Evolutionary conservation across 352 stramenopile genomes (phyloP).

Genomic region (Phytophthora niederhauseri): DNA sequence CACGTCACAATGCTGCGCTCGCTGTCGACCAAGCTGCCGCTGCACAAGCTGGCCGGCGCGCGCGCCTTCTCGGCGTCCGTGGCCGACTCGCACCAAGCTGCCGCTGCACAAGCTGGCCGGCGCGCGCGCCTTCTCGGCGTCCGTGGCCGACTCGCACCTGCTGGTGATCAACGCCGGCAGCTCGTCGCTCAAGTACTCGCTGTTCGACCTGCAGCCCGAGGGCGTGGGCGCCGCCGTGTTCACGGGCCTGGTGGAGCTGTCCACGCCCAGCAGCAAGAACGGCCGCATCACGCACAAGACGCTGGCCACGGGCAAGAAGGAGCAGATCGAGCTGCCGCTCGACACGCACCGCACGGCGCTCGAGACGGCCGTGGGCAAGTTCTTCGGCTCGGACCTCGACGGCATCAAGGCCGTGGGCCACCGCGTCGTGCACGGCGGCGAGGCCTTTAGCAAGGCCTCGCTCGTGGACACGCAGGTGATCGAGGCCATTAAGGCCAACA

Average conservation of each 20-base stretch:
- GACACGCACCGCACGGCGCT: slow-evolving; percentile 65
- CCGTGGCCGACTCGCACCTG: slow-evolving; percentile 39
- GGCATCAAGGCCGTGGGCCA: slow-evolving; percentile 84
- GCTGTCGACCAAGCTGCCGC: slow-evolving; percentile 25
- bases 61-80: slow-evolving; percentile 38
- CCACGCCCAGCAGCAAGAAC: slow-evolving; percentile 58
- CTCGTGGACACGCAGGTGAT: slow-evolving; percentile 60
- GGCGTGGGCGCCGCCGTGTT: slow-evolving; percentile 66
- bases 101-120: slow-evolving; percentile 11
- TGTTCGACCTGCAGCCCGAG: slow-evolving; percentile 55
- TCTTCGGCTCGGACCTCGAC: slow-evolving; percentile 58
- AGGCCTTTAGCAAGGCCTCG: slow-evolving; percentile 68
- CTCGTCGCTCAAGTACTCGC: slow-evolving; percentile 89
- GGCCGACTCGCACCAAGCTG: slow-evolving; percentile 21
- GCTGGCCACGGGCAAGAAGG: slow-evolving; percentile 51
- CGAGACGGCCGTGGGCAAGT: slow-evolving; percentile 61
- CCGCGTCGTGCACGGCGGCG: slow-evolving; percentile 89
- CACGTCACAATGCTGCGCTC: slow-evolving; percentile 28
- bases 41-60: slow-evolving; percentile 12
- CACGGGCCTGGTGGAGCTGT: slow-evolving; percentile 80
- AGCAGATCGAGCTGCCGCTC: slow-evolving; percentile 55
- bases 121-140: slow-evolving; percentile 37
- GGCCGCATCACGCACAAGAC: slow-evolving; percentile 75
- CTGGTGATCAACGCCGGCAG: slow-evolving; percentile 83
- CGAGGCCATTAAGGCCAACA: slow-evolving; percentile 63